phyloP scores from a whole-genome alignment of 2,329 filamentous ascomycete species.

The Cercospora nicotianae region DNA sequence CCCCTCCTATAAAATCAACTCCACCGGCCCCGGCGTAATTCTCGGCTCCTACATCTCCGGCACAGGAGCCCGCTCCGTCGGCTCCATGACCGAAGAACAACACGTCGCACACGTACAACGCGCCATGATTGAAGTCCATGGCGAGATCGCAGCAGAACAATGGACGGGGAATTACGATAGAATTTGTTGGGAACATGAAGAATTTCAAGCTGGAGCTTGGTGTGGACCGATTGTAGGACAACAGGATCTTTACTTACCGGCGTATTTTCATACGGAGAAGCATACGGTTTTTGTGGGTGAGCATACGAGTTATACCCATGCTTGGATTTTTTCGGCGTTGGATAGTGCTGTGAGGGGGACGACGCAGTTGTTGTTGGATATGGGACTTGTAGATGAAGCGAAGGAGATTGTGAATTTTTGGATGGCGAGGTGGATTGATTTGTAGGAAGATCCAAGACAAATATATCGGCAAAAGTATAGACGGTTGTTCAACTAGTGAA shows the following conservation, averaged over 20 bases:
- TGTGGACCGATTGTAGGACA: slow-evolving; percentile 59
- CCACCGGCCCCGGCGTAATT: slow-evolving; percentile 61
- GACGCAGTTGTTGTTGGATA: slow-evolving; percentile 62
- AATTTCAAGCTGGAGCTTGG: slow-evolving; percentile 64
- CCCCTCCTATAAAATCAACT: slow-evolving; percentile 66
- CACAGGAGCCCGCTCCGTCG: slow-evolving; percentile 48
- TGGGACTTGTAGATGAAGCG: slow-evolving; percentile 69
- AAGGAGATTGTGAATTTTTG: slow-evolving; percentile 64
- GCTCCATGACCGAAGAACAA: slow-evolving; percentile 56
- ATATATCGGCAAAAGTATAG: no score
- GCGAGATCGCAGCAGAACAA: slow-evolving; percentile 58
- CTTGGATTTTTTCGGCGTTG: slow-evolving; percentile 67
- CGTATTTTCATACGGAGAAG: slow-evolving; percentile 70
- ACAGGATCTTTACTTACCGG: slow-evolving; percentile 68
- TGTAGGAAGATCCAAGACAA: slow-evolving; percentile 32
- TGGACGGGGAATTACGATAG: slow-evolving; percentile 66
- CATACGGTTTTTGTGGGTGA: slow-evolving; percentile 66
- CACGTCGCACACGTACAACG: slow-evolving; percentile 65
- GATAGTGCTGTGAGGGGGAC: slow-evolving; percentile 67
- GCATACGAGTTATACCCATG: slow-evolving; percentile 70
- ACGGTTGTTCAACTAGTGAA: no score
- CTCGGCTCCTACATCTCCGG: slow-evolving; percentile 60
- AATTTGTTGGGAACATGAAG: slow-evolving; percentile 65
- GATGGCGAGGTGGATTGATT: slow-evolving; percentile 67
- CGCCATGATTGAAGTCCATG: slow-evolving; percentile 68